Evolutionary conservation across 2,329 filamentous ascomycete species (phyloP), one percentile per base, ranked within the genome.

Genomic region (Pseudogymnoascus sp.): DNA sequence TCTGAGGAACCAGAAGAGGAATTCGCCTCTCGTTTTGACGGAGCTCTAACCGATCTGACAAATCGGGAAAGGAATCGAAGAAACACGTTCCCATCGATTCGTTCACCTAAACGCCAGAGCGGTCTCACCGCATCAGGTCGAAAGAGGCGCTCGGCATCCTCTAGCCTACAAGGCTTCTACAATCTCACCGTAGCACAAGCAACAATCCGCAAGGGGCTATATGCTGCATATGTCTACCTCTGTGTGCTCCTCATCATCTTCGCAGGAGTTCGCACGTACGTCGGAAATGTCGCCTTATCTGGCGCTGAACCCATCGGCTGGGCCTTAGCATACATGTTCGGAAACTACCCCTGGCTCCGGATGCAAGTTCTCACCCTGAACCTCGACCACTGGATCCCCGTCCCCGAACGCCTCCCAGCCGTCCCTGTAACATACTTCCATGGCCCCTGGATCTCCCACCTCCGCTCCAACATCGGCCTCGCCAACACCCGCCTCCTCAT

Each of bases 241-340:
- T 83, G 85, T 60, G 84, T 96, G 6, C 62, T 87, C 7, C 71
- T 79, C 0, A 83, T 91, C 34, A 84, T 96, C 62, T 76, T 96
- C 3, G 76, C 86, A 2, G 89, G 87, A 0, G 82, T 98, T 28
- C 85, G 92, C 63, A 79, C 80, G 2, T 89, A 91, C 69, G 85
- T 98, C 61, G 77, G 82, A 41, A 76, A 78, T 48, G 80, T 83
- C 67, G 92, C 92, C 13, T 80, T 99, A 1, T 72, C 82, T 36
- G 86, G 85, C 14, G 79, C 86, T 62, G 95, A 99, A 70, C 92
- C 95, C 0, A 85, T 99, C 51, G 91, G 93, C 2, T 99, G 95
- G 95, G 93, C 92, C 0, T 76, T 97, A 10, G 89, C 91, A 1
- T 99, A 99, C 75, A 78, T 97, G 2, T 84, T 98, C 66, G 93